These are phyloP conservation scores for Zygoascus meyerae DNA, from an alignment of 1,139 yeast species.

Conservation along the genomic window DNA sequence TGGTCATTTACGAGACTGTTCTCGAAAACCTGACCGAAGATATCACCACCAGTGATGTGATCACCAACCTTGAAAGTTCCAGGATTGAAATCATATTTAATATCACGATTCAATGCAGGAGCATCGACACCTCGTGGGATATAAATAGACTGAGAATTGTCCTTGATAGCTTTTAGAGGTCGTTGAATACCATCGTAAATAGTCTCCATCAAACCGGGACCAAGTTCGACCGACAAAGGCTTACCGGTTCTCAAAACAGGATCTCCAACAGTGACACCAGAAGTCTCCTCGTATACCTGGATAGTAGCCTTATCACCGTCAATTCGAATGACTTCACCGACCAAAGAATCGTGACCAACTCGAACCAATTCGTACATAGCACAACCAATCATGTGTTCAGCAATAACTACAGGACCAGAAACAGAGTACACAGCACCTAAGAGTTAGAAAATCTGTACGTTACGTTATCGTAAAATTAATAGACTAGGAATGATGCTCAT, in stretches of 20 bases:
- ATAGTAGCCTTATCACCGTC: slow-evolving; percentile 95
- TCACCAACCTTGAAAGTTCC: slow-evolving; percentile 80
- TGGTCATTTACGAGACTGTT: slow-evolving; percentile 89
- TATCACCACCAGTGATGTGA: slow-evolving; percentile 97
- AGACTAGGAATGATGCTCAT: too few species aligned
- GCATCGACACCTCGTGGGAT: slow-evolving; percentile 98
- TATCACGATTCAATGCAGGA: slow-evolving; percentile 80
- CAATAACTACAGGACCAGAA: slow-evolving; percentile 95
- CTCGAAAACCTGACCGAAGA: slow-evolving; percentile 89
- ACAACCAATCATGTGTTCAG: slow-evolving; percentile 98
- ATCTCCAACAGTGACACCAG: slow-evolving; percentile 98
- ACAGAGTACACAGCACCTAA: slow-evolving; percentile 67
- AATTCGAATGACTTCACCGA: slow-evolving; percentile 97
- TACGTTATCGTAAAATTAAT: too few species aligned
- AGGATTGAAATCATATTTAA: slow-evolving; percentile 83
- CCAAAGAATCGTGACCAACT: slow-evolving; percentile 94
- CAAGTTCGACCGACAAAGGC: slow-evolving; percentile 95
- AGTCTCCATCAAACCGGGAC: slow-evolving; percentile 99
- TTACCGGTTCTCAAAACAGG: slow-evolving; percentile 97
- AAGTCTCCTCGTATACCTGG: slow-evolving; percentile 98
- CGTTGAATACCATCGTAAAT: slow-evolving; percentile 99
- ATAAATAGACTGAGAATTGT: slow-evolving; percentile 80
- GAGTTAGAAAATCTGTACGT: neutral
- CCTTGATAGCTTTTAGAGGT: slow-evolving; percentile 89
- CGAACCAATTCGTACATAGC: slow-evolving; percentile 97